Evolutionary conservation across 768 basidiomycete genomes (phyloP), one percentile per base, ranked within the genome.

Genomic region (Tylopilus sp.): DNA sequence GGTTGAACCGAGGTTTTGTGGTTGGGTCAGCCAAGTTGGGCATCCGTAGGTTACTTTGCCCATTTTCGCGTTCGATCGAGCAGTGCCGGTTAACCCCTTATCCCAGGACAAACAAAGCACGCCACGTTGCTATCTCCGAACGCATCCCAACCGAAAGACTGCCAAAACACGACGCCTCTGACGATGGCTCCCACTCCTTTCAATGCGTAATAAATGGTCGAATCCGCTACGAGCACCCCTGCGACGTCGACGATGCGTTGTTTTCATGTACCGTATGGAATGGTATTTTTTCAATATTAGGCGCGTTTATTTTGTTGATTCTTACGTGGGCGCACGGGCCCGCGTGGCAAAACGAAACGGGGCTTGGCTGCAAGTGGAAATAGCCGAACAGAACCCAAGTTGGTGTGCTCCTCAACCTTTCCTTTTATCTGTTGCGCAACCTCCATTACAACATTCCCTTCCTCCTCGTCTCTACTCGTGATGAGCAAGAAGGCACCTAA

Each of bases 401-500:
- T 71, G 69, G 69, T 61, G 68, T 68, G 62, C 60, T 72, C 70
- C 69, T 72, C 70, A 70, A 69, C 70, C 69, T 69, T 63, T 64
- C 66, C 71, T 70, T 70, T 69, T 69, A 72, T 70, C 69, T 63
- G 66, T 70, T 58, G 66, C 66, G 66, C 70, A 55, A 58, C 62
- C 26, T 57, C 60, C 55, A 50, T 46, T 58, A 10, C 56, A 62
- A 63, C 56, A 41, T 48, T 59, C 40, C 54, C 53, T 46, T 45
- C 50, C 36, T 46, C 57, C 41, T 59, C 51, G 45, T 48, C 55
- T 30, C 51, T 50, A 29, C 40, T 51, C 54, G 60, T 49, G 60
- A 77, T 77, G 74, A 76, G 70, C 74, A 84, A 82, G 77, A 85
- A 84, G 74, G 68, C 69, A 45, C 58, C 71, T 42, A 74, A 75